phyloP scores from a whole-genome alignment of 2,329 filamentous ascomycete species.

The Polytolypa hystricis region DNA sequence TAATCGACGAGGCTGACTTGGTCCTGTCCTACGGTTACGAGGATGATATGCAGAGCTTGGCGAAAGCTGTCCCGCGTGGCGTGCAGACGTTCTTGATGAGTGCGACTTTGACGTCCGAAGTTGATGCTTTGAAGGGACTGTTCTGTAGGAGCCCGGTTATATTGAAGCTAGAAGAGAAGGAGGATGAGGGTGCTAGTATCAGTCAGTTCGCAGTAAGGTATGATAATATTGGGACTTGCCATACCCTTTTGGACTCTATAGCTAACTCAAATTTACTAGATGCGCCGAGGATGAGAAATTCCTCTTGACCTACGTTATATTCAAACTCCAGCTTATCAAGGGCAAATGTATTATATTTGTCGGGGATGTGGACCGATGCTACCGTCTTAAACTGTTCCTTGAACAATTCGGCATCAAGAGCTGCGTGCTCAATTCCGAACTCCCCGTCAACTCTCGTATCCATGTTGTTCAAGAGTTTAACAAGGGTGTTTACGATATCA shows the following conservation, averaged over 20 bases:
- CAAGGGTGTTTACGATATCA: constrained; percentile 90
- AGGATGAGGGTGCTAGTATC: constrained; percentile 63
- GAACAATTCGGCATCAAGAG: constrained; percentile 95
- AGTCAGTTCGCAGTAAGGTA: constrained; percentile 80
- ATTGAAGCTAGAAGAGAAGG: constrained; percentile 71
- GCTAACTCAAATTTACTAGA: constrained; percentile 27
- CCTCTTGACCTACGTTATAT: constrained; percentile 81
- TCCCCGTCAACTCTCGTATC: constrained; percentile 83
- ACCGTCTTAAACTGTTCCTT: constrained; percentile 85
- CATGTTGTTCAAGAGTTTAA: constrained; percentile 98
- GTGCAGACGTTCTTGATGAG: constrained; percentile 90
- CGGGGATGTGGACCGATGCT: constrained; percentile 76
- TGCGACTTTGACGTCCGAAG: constrained; percentile 78
- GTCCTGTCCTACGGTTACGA: constrained; percentile 91
- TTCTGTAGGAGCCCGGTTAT: constrained; percentile 74
- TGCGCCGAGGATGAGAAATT: constrained; percentile 98
- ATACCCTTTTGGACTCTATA: not conserved
- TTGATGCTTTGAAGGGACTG: constrained; percentile 71
- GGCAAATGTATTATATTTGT: constrained; percentile 84
- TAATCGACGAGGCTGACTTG: constrained; percentile 90
- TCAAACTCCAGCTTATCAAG: constrained; percentile 87
- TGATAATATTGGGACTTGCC: too few relatives aligned
- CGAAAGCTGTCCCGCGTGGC: constrained; percentile 67
- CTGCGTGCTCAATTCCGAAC: constrained; percentile 85
- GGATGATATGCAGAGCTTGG: constrained; percentile 72